Conservation (phyloP, 2,329 filamentous ascomycete genomes). For the Talaromyces albobiverticillius region DNA sequence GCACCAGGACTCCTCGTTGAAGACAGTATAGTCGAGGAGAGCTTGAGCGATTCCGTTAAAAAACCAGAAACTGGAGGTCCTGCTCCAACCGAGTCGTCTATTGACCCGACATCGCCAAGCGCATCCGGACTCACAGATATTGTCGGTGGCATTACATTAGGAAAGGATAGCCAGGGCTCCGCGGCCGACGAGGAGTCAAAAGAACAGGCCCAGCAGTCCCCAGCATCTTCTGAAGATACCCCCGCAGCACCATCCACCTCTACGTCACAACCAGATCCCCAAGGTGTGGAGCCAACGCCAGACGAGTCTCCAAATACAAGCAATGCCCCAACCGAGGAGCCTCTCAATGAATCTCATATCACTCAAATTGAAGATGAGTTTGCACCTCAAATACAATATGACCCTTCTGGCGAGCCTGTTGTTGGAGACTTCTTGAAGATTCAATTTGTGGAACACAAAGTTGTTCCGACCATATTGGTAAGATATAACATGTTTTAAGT, state of each 20-base stretch:
- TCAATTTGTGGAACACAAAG: slow-evolving; percentile 89
- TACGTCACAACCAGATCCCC: slow-evolving; percentile 27
- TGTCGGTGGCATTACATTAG: slow-evolving; percentile 58
- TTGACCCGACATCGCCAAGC: slow-evolving; percentile 47
- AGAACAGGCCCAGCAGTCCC: not conserved
- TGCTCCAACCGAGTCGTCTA: not conserved
- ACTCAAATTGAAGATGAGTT: slow-evolving; percentile 26
- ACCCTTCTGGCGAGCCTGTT: slow-evolving; percentile 67
- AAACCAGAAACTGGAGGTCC: not conserved
- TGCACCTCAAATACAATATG: slow-evolving; percentile 52
- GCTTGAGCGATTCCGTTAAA: slow-evolving; percentile 49
- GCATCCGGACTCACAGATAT: slow-evolving; percentile 54
- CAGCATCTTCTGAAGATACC: slow-evolving; percentile 58
- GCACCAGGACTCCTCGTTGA: slow-evolving; percentile 52
- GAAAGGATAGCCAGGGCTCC: slow-evolving; percentile 54
- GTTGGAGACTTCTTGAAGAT: slow-evolving; percentile 95
- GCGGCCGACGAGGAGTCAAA: slow-evolving; percentile 15
- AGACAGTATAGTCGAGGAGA: slow-evolving; percentile 75
- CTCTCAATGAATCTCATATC: not conserved
- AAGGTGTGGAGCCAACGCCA: slow-evolving; percentile 17
- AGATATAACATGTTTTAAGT: slow-evolving; percentile 34
- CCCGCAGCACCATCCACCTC: slow-evolving; percentile 65
- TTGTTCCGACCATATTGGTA: slow-evolving; percentile 93
- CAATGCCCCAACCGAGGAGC: slow-evolving; percentile 17
- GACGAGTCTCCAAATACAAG: not conserved